Base-by-base conservation (phyloP, 345 rosid genomes). In the Populus deltoides region DNA sequence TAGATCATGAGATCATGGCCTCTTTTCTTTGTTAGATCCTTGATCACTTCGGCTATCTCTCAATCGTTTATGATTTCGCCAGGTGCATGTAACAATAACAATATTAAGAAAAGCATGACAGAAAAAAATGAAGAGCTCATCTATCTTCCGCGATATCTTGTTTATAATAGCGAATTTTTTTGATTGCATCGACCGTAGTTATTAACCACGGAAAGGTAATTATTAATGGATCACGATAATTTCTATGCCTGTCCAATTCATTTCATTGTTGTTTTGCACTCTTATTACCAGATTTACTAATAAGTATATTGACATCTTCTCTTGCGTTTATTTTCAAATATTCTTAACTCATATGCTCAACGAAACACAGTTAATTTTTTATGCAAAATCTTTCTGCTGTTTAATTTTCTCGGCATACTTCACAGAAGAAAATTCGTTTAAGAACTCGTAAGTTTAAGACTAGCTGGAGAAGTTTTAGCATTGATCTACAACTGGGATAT, bases 1-100 rank as follows among this genome's bases (percentile, higher is more conserved):
- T 9, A 68, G 33, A 78, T 68, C 75, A 55, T 36, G 75, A 61
- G 51, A 79, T 76, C 62, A 24, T 68, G 62, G 27, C 72, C 76
- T 77, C 59, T 75, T 81, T 69, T 41, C 65, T 31, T 35, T 68
- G 45, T 71, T 78, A 74, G 71, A 79, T 68, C 25, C 75, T 82
- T 86, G 82, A 84, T 70, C 80, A 67, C 70, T 78, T 76, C 72
- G 35, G 71, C 45, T 67, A 13, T 73, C 59, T 78, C 70, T 84
- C 8, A 68, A 63, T 35, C 62, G 43, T 72, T 65, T 65, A 66
- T 72, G 75, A 68, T 51, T 80, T 83, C 57, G 38, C 72, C 67
- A 73, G 75, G 78, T 83, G 75, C 79, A 75, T 75, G 85, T 68
- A 82, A 85, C 72, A 68, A 81, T 49, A 78, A 76, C 71, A 57